phyloP scores from a whole-genome alignment of 108 stramenopile genomes.

The Fistulifera solaris region DNA sequence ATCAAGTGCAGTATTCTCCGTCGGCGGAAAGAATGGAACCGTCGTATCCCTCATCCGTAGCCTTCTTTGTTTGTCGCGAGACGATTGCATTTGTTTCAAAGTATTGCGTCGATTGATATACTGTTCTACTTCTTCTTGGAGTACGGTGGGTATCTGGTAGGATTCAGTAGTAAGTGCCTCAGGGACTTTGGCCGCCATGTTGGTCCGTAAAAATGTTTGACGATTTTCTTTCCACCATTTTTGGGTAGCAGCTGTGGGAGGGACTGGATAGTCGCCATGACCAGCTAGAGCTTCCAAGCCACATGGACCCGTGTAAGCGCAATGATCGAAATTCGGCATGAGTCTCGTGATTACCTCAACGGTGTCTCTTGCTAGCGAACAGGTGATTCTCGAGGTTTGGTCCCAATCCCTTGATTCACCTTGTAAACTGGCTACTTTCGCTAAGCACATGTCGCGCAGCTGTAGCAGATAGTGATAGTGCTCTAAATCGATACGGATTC shows the following conservation, averaged over 20 bases:
- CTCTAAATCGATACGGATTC: slow-evolving; percentile 23
- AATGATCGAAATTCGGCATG: slow-evolving; percentile 11
- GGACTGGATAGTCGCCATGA: slow-evolving; percentile 17
- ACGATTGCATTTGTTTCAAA: background rate
- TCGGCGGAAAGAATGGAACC: background rate
- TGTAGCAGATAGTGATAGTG: slow-evolving; percentile 16
- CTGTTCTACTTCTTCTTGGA: background rate
- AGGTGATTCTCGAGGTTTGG: background rate
- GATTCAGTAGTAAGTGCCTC: background rate
- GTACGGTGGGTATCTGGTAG: background rate
- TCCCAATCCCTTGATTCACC: background rate
- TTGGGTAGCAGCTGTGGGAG: background rate
- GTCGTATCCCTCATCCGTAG: background rate
- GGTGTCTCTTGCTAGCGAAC: slow-evolving; percentile 15
- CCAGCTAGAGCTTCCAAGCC: slow-evolving; percentile 34
- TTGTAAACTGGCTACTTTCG: background rate
- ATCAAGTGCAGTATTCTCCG: background rate
- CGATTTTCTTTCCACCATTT: background rate
- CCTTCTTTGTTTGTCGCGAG: background rate
- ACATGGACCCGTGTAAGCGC: slow-evolving; percentile 34
- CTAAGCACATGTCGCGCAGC: slow-evolving; percentile 11
- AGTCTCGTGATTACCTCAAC: slow-evolving; percentile 18
- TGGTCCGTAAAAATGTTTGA: background rate
- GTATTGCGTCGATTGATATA: background rate
- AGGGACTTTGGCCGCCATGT: background rate